Conservation (phyloP, 306 rosid species). For the Cyamopsis tetragonoloba region DNA sequence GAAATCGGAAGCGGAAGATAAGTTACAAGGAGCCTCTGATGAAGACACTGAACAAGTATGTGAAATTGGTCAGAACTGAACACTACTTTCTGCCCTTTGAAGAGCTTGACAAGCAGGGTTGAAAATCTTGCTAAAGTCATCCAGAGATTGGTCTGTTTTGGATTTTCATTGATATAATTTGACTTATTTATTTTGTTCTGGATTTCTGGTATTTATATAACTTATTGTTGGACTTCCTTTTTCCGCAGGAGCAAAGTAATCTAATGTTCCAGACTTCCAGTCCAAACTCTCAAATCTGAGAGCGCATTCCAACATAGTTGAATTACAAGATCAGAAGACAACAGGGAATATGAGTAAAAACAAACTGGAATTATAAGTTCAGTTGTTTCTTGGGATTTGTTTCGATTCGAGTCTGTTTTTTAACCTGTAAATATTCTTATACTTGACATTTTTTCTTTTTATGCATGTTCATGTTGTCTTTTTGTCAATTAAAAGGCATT, state of each 20-base stretch:
- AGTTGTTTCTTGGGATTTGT: not conserved
- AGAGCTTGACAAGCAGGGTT: slow-evolving; percentile 77
- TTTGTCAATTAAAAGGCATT: slow-evolving; percentile 64
- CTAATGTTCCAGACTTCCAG: slow-evolving; percentile 92
- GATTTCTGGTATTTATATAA: slow-evolving; percentile 8
- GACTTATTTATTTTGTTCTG: slow-evolving; percentile 20
- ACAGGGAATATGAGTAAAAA: slow-evolving; percentile 79
- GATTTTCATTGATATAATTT: slow-evolving; percentile 13
- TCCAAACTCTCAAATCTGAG: slow-evolving; percentile 94
- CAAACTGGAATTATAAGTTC: slow-evolving; percentile 10
- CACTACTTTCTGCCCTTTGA: slow-evolving; percentile 86
- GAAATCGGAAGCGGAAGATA: slow-evolving; percentile 53
- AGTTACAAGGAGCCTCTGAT: slow-evolving; percentile 65
- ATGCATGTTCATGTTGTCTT: slow-evolving; percentile 15
- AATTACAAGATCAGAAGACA: slow-evolving; percentile 79
- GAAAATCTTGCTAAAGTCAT: slow-evolving; percentile 87
- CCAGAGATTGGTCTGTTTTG: slow-evolving; percentile 60
- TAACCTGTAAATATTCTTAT: too few species aligned
- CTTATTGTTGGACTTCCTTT: slow-evolving; percentile 15
- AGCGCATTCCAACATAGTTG: slow-evolving; percentile 97
- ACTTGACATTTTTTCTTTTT: slow-evolving; percentile 23
- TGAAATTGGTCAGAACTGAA: slow-evolving; percentile 61
- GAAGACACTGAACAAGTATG: slow-evolving; percentile 73
- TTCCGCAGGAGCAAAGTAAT: slow-evolving; percentile 94
- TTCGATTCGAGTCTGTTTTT: slow-evolving; percentile 22